Evolutionary conservation across 2,329 filamentous ascomycete genomes (phyloP).

Genomic region (Fusarium incarnatum): DNA sequence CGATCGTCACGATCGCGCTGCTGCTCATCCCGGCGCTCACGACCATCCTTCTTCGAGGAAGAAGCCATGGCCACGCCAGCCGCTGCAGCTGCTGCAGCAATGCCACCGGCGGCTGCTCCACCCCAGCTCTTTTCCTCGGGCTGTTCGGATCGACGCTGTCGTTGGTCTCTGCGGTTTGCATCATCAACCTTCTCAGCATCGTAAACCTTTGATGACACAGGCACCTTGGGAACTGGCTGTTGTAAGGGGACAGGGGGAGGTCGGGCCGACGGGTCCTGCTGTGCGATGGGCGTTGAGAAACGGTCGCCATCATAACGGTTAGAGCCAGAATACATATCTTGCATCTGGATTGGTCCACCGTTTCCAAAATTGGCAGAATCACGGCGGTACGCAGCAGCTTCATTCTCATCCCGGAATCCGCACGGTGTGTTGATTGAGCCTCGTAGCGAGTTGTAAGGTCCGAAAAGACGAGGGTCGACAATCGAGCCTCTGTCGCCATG

Average conservation of each 20-base stretch:
- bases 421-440: constrained; percentile 66
- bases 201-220: constrained; percentile 77
- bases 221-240: constrained; percentile 83
- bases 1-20: constrained; percentile 35
- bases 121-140: constrained; percentile 56
- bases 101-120: constrained; percentile 60
- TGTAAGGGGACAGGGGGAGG: constrained; percentile 78
- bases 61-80: constrained; percentile 54
- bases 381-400: constrained; percentile 43
- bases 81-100: constrained; percentile 62
- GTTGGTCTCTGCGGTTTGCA: constrained; percentile 52
- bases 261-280: constrained; percentile 57
- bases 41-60: constrained; percentile 39
- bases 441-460: constrained; percentile 70
- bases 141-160: constrained; percentile 50
- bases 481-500: constrained; percentile 59
- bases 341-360: constrained; percentile 56
- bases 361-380: constrained; percentile 41
- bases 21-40: constrained; percentile 34
- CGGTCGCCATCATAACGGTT: constrained; percentile 68
- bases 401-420: constrained; percentile 60
- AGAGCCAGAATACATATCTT: constrained; percentile 74
- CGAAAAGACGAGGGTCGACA: constrained; percentile 69
- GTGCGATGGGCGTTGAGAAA: constrained; percentile 60
- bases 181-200: constrained; percentile 60